These are phyloP conservation scores for Aspergillus leporis DNA, from an alignment of 495 filamentous ascomycete species.

Conservation along the genomic window DNA sequence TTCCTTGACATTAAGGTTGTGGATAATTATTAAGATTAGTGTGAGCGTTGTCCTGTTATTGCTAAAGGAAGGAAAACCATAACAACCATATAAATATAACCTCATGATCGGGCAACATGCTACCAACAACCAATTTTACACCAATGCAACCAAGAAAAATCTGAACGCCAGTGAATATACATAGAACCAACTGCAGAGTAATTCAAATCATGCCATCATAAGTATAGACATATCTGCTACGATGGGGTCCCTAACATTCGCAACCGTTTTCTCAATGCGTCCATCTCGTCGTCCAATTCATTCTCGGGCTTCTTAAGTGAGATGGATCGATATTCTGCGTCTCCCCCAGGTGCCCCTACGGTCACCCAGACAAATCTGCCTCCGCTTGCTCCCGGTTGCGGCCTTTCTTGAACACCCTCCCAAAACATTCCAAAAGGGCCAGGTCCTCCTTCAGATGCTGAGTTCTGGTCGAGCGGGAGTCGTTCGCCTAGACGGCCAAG, in stretches of 20 bases:
- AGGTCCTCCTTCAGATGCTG: constrained; percentile 29
- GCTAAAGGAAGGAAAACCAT: neutral
- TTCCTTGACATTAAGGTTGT: neutral
- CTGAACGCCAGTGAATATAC: neutral
- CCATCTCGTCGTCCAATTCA: constrained; percentile 32
- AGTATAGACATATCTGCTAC: constrained; percentile 14
- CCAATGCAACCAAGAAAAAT: neutral
- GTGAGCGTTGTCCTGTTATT: neutral
- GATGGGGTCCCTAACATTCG: constrained; percentile 30
- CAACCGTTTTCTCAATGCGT: constrained; percentile 36
- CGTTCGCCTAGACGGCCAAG: constrained; percentile 67
- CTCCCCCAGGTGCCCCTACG: constrained; percentile 74
- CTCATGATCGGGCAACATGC: neutral
- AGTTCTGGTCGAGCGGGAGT: constrained; percentile 11
- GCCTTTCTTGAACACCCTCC: constrained; percentile 63
- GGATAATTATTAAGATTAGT: neutral
- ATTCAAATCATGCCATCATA: constrained; percentile 32
- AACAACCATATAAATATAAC: neutral
- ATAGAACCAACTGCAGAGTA: constrained; percentile 5
- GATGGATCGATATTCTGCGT: constrained; percentile 54
- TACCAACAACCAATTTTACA: neutral
- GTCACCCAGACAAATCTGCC: constrained; percentile 83
- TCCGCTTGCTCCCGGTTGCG: constrained; percentile 47
- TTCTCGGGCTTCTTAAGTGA: constrained; percentile 32
- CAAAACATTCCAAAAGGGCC: constrained; percentile 59